Conservation (phyloP, 768 basidiomycete genomes). For the Lenzites betulinus region DNA sequence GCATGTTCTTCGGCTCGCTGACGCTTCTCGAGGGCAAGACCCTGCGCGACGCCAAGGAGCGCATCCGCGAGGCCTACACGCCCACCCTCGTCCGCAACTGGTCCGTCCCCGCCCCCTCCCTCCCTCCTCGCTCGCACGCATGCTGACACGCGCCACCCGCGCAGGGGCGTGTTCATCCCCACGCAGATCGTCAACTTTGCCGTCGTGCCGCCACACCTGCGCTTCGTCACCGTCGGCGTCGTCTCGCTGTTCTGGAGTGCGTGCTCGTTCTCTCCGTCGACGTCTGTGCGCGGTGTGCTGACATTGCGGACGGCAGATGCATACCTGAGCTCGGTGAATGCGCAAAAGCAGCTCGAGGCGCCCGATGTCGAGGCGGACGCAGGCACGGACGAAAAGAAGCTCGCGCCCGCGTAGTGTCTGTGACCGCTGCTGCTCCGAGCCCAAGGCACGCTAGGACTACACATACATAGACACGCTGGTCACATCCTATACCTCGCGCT, state of each 20-base stretch:
- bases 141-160: background rate
- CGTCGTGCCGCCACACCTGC: slow-evolving; percentile 73
- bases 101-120: slow-evolving; percentile 43
- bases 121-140: background rate
- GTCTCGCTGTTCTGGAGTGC: slow-evolving; percentile 84
- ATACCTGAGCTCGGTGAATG: slow-evolving; percentile 35
- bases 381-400: slow-evolving; percentile 9
- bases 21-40: slow-evolving; percentile 77
- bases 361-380: background rate
- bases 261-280: slow-evolving; percentile 30
- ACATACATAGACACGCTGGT: too few species aligned
- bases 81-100: slow-evolving; percentile 79
- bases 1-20: slow-evolving; percentile 73
- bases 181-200: slow-evolving; percentile 81
- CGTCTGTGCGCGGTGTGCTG: background rate
- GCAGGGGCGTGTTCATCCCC: slow-evolving; percentile 73
- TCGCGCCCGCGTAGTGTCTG: too few species aligned
- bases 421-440: too few species aligned
- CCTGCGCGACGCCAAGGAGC: slow-evolving; percentile 49
- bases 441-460: too few species aligned
- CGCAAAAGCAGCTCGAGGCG: slow-evolving; percentile 17
- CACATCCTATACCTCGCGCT: too few species aligned
- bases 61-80: slow-evolving; percentile 62
- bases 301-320: slow-evolving; percentile 24
- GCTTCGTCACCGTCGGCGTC: slow-evolving; percentile 72